Base-by-base conservation (phyloP, 148 eudicot genomes). In the Persicaria maculosa region DNA sequence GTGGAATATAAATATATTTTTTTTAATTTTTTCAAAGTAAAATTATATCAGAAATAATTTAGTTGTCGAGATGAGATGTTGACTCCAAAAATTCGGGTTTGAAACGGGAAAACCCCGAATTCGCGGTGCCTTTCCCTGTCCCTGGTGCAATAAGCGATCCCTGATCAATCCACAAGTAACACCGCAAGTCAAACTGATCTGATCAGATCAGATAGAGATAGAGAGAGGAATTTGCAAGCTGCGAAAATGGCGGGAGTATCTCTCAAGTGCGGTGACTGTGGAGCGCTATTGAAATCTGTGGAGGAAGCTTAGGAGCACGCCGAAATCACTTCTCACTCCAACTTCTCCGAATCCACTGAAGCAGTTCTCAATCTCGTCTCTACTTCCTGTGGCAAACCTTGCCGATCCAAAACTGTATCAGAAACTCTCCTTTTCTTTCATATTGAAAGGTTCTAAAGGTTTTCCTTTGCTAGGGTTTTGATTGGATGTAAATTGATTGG, bases 291-390 rank as follows among this genome's bases (percentile, higher is more conserved):
- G 16, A 85, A 86, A 82, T 87, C 99, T 10, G 94, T 95, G 0
- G 97, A 87, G 47, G 97, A 95, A 82, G 99, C 99, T 4, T 94
- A 92, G 62, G 88, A 92, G 74, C 99, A 95, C 82, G 97, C 99
- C 7, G 99, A 95, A 65, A 83, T 92, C 72, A 92, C 99, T 57
- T 79, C 81, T 44, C 99, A 95, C 86, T 62, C 94, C 78, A 87
- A 90, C 79, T 95, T 95, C 81, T 50, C 85, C 9, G 99, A 95
- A 73, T 95, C 97, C 55, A 92, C 96, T 9, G 97, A 95, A 76
- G 74, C 97, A 19, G 97, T 95, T 22, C 99, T 95, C 77, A 90
- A 86, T 72, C 96, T 92, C 67, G 80, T 92, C 73, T 95, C 97
- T 80, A 65, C 97, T 74, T 40, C 85, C 19, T 95, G 99, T 76